phyloP scores from a whole-genome alignment of 1,139 yeast species.

The Pichia sp. region DNA sequence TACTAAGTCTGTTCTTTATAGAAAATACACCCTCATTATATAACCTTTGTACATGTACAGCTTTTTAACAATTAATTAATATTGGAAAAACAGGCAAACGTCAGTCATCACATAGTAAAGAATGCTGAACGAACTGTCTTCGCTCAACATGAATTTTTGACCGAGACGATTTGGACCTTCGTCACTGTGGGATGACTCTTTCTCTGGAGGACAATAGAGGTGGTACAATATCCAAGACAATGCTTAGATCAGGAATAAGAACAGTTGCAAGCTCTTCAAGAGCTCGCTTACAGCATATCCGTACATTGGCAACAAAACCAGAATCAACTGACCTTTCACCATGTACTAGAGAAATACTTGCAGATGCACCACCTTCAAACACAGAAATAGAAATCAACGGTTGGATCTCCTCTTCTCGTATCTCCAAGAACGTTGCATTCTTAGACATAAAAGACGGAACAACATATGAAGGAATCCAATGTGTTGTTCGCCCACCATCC shows the following conservation, averaged over 20 bases:
- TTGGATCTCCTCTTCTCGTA: constrained; percentile 72
- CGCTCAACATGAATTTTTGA: too few species aligned
- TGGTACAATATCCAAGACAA: too few species aligned
- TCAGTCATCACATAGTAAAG: too few species aligned
- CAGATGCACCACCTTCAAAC: constrained; percentile 34
- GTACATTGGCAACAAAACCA: constrained; percentile 4
- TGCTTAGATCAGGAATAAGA: background rate
- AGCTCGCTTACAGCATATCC: background rate
- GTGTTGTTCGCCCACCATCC: constrained; percentile 47
- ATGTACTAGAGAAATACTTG: constrained; percentile 37
- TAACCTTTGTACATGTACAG: background rate
- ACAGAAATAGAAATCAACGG: constrained; percentile 46
- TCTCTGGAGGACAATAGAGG: too few species aligned
- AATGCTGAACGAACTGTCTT: too few species aligned
- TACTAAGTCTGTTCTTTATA: constrained; percentile 45
- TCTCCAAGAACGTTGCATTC: constrained; percentile 75
- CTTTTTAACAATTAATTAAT: too few species aligned
- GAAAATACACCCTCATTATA: background rate
- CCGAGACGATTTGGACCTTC: too few species aligned
- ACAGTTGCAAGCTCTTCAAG: background rate
- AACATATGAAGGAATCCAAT: constrained; percentile 49
- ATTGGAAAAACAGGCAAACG: background rate
- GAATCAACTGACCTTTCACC: constrained; percentile 17
- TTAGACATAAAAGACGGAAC: constrained; percentile 82
- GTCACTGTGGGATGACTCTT: too few species aligned